Base-by-base conservation (phyloP, 2,329 filamentous ascomycete genomes). In the Beauveria scarabaeidicola region DNA sequence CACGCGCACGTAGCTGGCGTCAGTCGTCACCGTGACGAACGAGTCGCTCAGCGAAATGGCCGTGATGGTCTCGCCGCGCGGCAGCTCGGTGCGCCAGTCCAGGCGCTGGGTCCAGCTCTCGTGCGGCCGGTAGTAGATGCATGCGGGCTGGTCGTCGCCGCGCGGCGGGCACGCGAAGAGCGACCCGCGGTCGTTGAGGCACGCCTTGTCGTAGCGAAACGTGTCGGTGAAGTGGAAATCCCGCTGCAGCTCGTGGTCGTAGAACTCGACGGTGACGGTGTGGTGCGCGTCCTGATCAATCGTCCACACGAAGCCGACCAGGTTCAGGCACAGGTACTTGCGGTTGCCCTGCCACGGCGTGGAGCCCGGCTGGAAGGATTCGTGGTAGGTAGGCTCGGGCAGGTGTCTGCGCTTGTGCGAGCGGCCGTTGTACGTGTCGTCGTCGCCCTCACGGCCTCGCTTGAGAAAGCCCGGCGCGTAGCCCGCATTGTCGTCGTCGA, bases 171-270 rank as follows among this genome's bases (percentile, higher is more conserved):
- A 93, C 1, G 91, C 89, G 69, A 97, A 97, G 0, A 96, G 80
- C 0, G 91, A 82, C 17, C 94, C 93, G 59, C 90, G 86, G 61
- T 95, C 89, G 66, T 90, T 86, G 60, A 99, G 78, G 68, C 93
- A 97, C 21, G 94, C 93, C 73, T 96, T 97, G 75, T 99, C 94
- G 73, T 97, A 97, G 4, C 91, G 80, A 70, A 91, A 97, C 1
- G 91, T 93, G 70, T 99, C 94, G 13, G 92, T 97, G 71, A 99
- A 97, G 75, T 97, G 94, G 68, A 97, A 97, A 71, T 97, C 91
- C 52, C 93, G 84, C 70, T 96, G 89, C 61, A 89, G 86, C 66
- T 96, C 91, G 61, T 91, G 88, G 72, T 99, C 95, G 71, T 97
- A 97, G 71, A 99, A 99, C 68, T 97, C 94, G 2, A 97, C 92